Evolutionary conservation across 495 filamentous ascomycete species (phyloP).

Genomic region (Trypethelium eluteriae): DNA sequence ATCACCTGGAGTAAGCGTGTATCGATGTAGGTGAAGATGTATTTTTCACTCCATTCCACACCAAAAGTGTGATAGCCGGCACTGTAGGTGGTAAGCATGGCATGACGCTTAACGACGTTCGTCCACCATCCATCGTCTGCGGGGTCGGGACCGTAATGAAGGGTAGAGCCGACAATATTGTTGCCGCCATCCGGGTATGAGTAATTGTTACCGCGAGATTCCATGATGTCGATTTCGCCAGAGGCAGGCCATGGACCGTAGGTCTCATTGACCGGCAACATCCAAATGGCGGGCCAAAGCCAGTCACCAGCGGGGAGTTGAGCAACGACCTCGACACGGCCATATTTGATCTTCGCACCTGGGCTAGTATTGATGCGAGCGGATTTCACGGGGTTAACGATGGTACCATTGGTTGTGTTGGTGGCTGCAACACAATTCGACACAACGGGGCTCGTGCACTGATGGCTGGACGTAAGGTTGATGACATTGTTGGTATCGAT

Average conservation of each 20-base stretch:
- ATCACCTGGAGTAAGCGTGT: slow-evolving; percentile 69
- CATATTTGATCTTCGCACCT: slow-evolving; percentile 66
- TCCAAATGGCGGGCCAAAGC: slow-evolving; percentile 90
- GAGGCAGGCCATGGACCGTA: slow-evolving; percentile 74
- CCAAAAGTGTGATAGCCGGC: slow-evolving; percentile 63
- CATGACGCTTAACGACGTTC: slow-evolving; percentile 64
- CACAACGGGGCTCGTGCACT: slow-evolving; percentile 52
- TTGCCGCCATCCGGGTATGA: slow-evolving; percentile 68
- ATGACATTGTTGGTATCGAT: slow-evolving; percentile 56
- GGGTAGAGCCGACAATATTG: slow-evolving; percentile 69
- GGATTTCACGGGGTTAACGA: slow-evolving; percentile 72
- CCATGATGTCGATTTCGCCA: slow-evolving; percentile 80
- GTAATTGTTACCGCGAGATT: slow-evolving; percentile 73
- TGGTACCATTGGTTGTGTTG: slow-evolving; percentile 61
- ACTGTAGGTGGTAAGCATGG: slow-evolving; percentile 71
- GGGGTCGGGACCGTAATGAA: slow-evolving; percentile 70
- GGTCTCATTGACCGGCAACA: slow-evolving; percentile 65
- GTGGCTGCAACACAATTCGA: slow-evolving; percentile 55
- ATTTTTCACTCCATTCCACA: slow-evolving; percentile 80
- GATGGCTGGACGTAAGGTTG: slow-evolving; percentile 56
- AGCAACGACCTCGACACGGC: slow-evolving; percentile 71
- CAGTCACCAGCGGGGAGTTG: slow-evolving; percentile 70
- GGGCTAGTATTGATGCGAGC: slow-evolving; percentile 66
- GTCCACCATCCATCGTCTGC: slow-evolving; percentile 64
- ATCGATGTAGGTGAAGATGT: slow-evolving; percentile 81